Percentiles rank a stretch among this genome's conserved stretches.
These are phyloP conservation scores for Pythium aphanidermatum DNA, from an alignment of 352 stramenopile genomes.

Conservation along the genomic window DNA sequence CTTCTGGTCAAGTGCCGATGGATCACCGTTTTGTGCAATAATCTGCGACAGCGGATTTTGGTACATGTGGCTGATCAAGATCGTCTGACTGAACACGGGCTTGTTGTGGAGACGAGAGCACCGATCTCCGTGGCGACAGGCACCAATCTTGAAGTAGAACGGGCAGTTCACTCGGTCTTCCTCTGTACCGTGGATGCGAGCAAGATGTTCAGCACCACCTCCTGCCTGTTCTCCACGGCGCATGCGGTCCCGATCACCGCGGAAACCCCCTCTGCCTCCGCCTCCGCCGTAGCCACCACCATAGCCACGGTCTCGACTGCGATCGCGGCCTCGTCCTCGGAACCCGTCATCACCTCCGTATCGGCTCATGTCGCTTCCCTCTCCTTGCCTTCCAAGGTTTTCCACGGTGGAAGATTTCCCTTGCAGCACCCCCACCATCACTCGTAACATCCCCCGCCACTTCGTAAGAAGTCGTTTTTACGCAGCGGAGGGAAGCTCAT, in stretches of 20 bases:
- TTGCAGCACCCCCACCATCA: neutral
- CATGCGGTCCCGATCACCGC: constrained; percentile 49
- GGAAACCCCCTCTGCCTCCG: constrained; percentile 28
- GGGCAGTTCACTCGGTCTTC: constrained; percentile 98
- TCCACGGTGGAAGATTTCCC: constrained; percentile 19
- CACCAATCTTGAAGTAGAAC: constrained; percentile 99
- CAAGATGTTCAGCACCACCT: constrained; percentile 92
- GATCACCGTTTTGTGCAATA: constrained; percentile 85
- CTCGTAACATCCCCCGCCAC: neutral
- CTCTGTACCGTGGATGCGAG: constrained; percentile 97
- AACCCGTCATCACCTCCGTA: constrained; percentile 67
- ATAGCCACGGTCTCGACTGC: constrained; percentile 56
- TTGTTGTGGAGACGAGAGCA: constrained; percentile 98
- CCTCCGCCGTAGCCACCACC: constrained; percentile 22
- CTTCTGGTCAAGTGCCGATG: constrained; percentile 76
- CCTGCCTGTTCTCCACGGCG: constrained; percentile 61
- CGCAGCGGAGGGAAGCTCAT: neutral
- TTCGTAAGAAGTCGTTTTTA: constrained; percentile 13
- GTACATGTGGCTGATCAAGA: constrained; percentile 99
- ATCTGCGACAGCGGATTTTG: constrained; percentile 92
- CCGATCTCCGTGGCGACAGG: constrained; percentile 98
- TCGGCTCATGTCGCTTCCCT: constrained; percentile 39
- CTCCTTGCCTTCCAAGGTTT: constrained; percentile 3
- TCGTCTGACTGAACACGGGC: constrained; percentile 97
- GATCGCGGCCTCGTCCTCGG: constrained; percentile 54